Percentiles rank a stretch among this genome's conserved stretches.
Conservation (phyloP, 768 basidiomycete species). For the Russula foetens region DNA sequence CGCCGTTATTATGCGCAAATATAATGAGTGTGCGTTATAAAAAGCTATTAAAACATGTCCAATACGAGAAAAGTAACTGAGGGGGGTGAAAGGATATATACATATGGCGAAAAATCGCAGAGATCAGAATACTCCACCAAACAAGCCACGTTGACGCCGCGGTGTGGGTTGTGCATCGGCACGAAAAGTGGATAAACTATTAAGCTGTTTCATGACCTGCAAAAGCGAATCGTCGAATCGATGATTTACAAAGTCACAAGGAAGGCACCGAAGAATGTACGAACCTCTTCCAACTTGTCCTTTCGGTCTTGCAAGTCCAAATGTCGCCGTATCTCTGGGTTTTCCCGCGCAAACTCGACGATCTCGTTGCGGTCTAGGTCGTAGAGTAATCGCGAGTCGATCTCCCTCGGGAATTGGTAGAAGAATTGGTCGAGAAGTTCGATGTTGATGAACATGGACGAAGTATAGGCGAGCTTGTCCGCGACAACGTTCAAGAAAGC, state of each 20-base stretch:
- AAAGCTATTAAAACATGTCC: not conserved
- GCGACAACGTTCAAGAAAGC: slow-evolving; percentile 95
- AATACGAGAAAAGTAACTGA: not conserved
- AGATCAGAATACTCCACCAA: slow-evolving; percentile 61
- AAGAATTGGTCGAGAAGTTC: slow-evolving; percentile 98
- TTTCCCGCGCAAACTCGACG: slow-evolving; percentile 88
- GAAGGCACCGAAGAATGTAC: not conserved
- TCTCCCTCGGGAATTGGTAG: slow-evolving; percentile 98
- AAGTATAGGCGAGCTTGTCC: slow-evolving; percentile 92
- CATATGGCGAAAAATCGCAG: not conserved
- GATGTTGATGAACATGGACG: slow-evolving; percentile 98
- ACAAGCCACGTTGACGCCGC: slow-evolving; percentile 70
- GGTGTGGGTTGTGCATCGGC: slow-evolving; percentile 70
- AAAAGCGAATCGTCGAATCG: not conserved
- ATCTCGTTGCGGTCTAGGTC: slow-evolving; percentile 91
- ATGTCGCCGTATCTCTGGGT: slow-evolving; percentile 79
- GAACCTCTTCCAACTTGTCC: slow-evolving; percentile 91
- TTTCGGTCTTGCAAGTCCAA: slow-evolving; percentile 94
- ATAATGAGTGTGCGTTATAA: slow-evolving; percentile 4
- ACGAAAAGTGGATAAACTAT: slow-evolving; percentile 82
- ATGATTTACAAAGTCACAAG: too few relatives aligned
- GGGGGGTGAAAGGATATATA: not conserved
- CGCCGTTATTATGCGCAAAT: not conserved
- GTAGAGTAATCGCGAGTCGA: slow-evolving; percentile 88
- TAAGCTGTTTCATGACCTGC: slow-evolving; percentile 93